Evolutionary conservation across 2,329 filamentous ascomycete genomes (phyloP).

Genomic region (Diplodia mutila): DNA sequence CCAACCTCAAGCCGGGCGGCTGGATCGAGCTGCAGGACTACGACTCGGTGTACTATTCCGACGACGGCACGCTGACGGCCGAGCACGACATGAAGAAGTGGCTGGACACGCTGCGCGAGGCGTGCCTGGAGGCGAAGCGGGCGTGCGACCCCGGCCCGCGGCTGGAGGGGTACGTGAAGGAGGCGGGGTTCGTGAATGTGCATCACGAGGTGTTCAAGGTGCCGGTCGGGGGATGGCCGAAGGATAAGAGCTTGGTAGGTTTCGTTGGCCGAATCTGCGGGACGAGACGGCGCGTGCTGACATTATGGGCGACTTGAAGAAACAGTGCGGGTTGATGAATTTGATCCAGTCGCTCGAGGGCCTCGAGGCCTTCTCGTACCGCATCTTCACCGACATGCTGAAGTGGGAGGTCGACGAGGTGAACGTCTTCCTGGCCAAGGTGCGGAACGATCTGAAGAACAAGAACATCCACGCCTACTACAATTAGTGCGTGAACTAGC

Average conservation of each 20-base stretch:
- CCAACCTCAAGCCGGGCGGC: constrained; percentile 41
- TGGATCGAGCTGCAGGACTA: constrained; percentile 56
- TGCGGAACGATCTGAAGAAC: constrained; percentile 25
- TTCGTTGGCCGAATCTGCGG: too few species aligned
- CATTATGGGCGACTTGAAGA: not conserved
- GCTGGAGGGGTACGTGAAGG: constrained; percentile 45
- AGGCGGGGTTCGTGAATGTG: constrained; percentile 51
- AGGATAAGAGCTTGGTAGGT: constrained; percentile 29
- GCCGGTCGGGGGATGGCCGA: constrained; percentile 36
- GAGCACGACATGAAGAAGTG: constrained; percentile 30
- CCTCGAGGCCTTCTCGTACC: constrained; percentile 48
- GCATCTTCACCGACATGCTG: constrained; percentile 45
- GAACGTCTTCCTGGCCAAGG: constrained; percentile 43
- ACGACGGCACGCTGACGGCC: constrained; percentile 39
- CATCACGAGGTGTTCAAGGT: constrained; percentile 37
- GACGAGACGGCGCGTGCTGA: too few species aligned
- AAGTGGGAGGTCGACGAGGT: constrained; percentile 50
- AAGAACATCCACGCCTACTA: not conserved
- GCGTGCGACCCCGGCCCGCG: constrained; percentile 31
- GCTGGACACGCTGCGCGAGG: constrained; percentile 19
- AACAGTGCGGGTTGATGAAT: constrained; percentile 34
- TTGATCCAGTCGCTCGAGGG: constrained; percentile 47
- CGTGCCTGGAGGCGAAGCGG: constrained; percentile 9
- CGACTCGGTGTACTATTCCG: constrained; percentile 45
- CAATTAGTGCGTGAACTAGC: not conserved